Evolutionary conservation across 148 eudicot genomes (phyloP).

Genomic region (Rhododendron molle): DNA sequence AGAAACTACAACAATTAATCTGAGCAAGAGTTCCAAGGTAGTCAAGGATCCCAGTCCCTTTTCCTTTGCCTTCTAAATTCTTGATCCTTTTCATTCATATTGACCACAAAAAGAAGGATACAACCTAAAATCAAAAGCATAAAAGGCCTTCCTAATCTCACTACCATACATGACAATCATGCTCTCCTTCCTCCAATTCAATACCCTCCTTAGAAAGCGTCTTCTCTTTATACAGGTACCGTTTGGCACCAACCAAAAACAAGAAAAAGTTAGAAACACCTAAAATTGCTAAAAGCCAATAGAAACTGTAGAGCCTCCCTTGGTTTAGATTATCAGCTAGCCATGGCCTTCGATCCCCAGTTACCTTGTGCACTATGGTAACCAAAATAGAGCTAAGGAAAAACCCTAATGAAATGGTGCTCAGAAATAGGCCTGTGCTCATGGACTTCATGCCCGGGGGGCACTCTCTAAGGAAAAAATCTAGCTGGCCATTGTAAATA

Average conservation of each 20-base stretch:
- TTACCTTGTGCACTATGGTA: background rate
- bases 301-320: conserved; percentile 72
- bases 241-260: background rate
- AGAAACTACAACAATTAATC: too few relatives aligned
- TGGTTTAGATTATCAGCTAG: conserved; percentile 74
- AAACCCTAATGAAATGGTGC: background rate
- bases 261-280: background rate
- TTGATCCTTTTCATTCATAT: too few relatives aligned
- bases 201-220: background rate
- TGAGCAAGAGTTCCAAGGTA: too few relatives aligned
- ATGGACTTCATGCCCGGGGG: background rate
- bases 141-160: background rate
- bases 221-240: background rate
- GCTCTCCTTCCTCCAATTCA: background rate
- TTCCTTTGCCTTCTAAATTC: too few relatives aligned
- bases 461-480: conserved; percentile 18
- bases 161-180: background rate
- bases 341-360: conserved; percentile 47
- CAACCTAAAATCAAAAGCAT: background rate
- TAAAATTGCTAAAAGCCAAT: conserved; percentile 48
- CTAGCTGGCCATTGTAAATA: conserved; percentile 78
- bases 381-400: background rate
- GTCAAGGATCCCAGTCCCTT: too few relatives aligned
- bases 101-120: too few relatives aligned
- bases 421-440: background rate